phyloP scores from a whole-genome alignment of 2,329 filamentous ascomycete species.

The Orbilia blumenaviensis region DNA sequence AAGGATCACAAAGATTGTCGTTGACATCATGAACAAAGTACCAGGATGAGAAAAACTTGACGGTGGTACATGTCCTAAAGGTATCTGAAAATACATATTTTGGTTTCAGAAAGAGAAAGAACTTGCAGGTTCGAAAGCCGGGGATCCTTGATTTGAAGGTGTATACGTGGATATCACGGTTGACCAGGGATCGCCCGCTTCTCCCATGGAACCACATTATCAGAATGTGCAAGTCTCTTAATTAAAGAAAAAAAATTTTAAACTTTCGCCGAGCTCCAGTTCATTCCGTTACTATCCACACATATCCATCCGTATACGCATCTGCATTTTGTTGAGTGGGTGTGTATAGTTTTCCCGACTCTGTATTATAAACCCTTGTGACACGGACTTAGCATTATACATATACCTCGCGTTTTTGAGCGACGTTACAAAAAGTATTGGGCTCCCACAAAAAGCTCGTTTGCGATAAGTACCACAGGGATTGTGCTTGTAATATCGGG shows the following conservation, averaged over 20 bases:
- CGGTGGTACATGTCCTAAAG: background rate
- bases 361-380: constrained; percentile 15
- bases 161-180: background rate
- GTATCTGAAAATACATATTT: background rate
- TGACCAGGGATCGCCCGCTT: background rate
- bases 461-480: background rate
- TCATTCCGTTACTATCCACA: background rate
- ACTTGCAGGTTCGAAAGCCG: background rate
- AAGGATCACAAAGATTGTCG: background rate
- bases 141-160: background rate
- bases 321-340: background rate
- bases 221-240: background rate
- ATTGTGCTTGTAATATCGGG: constrained; percentile 10
- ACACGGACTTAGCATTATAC: background rate
- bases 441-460: background rate
- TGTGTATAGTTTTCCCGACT: background rate
- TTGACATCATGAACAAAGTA: background rate
- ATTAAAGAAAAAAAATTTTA: background rate
- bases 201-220: background rate
- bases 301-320: background rate
- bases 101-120: background rate
- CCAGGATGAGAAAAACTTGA: background rate
- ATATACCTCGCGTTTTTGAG: constrained; percentile 9
- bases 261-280: background rate
- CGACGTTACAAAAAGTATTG: background rate